These are phyloP conservation scores for Salvia sclarea DNA, from an alignment of 305 asterid genomes.

Conservation along the genomic window DNA sequence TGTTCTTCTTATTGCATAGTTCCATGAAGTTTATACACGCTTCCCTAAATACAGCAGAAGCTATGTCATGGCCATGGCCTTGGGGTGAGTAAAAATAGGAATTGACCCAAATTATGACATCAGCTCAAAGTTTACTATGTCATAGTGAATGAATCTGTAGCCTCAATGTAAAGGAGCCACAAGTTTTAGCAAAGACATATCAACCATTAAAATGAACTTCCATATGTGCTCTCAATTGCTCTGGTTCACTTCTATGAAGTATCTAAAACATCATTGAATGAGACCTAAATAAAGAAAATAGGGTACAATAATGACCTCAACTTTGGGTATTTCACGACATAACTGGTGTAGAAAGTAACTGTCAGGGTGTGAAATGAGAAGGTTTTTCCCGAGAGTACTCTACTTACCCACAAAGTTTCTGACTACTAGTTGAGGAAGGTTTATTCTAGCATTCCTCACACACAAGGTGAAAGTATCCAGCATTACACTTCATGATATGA, in stretches of 20 bases:
- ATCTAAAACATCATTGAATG: not conserved
- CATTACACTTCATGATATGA: not conserved
- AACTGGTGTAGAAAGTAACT: not conserved
- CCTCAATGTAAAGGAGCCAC: not conserved
- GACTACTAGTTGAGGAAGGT: not conserved
- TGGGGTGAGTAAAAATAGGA: not conserved
- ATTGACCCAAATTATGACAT: not conserved
- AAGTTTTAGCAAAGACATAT: not conserved
- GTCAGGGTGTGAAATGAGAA: not conserved
- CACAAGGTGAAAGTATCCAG: not conserved
- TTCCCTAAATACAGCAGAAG: slow-evolving; percentile 45
- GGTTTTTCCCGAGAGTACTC: not conserved
- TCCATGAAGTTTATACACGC: slow-evolving; percentile 69
- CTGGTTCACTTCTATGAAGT: not conserved
- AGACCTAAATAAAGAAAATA: not conserved
- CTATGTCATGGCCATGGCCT: not conserved
- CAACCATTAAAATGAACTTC: not conserved
- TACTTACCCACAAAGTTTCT: not conserved
- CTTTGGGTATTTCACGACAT: not conserved
- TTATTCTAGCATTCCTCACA: not conserved
- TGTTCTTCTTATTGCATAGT: slow-evolving; percentile 69
- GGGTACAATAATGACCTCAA: not conserved
- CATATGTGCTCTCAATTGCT: not conserved
- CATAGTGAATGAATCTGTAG: not conserved
- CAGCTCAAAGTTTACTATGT: slow-evolving; percentile 1